Evolutionary conservation across 495 filamentous ascomycete species (phyloP).

Genomic region (Lichenothelia convexa): DNA sequence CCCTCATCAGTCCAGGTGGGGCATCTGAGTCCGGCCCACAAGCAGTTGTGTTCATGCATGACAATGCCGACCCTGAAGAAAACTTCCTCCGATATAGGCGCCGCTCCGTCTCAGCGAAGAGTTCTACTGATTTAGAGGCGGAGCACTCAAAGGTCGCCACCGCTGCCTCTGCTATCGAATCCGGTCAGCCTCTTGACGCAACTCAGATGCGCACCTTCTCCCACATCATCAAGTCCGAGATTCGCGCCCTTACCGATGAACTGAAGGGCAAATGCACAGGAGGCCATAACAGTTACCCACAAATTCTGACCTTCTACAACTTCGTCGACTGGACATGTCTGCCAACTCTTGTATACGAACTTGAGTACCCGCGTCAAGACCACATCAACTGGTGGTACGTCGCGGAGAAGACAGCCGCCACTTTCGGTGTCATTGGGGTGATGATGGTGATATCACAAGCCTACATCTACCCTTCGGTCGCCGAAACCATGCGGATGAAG

Average conservation of each 20-base stretch:
- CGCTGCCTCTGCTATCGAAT: constrained; percentile 36
- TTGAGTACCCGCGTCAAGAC: constrained; percentile 54
- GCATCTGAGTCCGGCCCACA: too few species aligned
- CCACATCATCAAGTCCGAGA: constrained; percentile 40
- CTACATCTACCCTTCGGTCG: constrained; percentile 47
- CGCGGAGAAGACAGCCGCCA: constrained; percentile 45
- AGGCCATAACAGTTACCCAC: constrained; percentile 34
- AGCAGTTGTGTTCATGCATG: constrained; percentile 2
- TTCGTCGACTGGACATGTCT: constrained; percentile 54
- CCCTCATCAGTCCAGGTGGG: constrained; percentile 14
- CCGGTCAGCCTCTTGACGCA: constrained; percentile 34
- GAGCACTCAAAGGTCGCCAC: constrained; percentile 30
- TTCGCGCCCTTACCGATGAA: constrained; percentile 41
- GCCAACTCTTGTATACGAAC: constrained; percentile 59
- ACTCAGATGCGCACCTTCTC: constrained; percentile 41
- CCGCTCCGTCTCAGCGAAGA: constrained; percentile 19
- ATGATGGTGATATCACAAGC: constrained; percentile 34
- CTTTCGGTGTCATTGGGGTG: constrained; percentile 47
- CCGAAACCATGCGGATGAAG: constrained; percentile 45
- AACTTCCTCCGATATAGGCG: constrained; percentile 25
- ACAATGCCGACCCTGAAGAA: constrained; percentile 21
- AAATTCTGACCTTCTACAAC: constrained; percentile 46
- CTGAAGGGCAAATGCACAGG: constrained; percentile 35
- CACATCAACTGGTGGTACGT: constrained; percentile 54
- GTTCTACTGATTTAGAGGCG: constrained; percentile 16